Percentiles rank a stretch among this genome's conserved stretches.
phyloP scores from a whole-genome alignment of 2,329 filamentous ascomycete genomes.

The Colletotrichum caudatum region DNA sequence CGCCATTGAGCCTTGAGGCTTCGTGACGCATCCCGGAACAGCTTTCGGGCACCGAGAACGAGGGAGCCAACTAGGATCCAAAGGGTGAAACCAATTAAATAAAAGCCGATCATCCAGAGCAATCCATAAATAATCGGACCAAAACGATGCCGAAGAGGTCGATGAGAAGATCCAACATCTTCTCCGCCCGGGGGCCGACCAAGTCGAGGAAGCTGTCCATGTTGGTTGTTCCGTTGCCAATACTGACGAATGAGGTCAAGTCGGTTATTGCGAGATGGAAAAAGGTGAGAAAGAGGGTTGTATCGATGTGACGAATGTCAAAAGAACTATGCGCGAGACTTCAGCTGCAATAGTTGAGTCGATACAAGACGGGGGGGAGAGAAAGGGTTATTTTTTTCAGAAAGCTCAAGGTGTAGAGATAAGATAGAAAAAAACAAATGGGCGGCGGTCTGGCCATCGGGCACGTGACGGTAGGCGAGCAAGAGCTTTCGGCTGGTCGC shows the following conservation, averaged over 20 bases:
- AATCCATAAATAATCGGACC: neutral
- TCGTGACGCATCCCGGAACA: neutral
- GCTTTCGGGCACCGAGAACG: neutral
- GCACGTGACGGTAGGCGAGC: conserved; percentile 18
- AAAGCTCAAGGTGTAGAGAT: neutral
- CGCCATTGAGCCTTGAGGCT: neutral
- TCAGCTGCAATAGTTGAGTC: conserved; percentile 3
- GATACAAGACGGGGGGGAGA: neutral
- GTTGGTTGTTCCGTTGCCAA: neutral
- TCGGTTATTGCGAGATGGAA: neutral
- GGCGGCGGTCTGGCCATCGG: neutral
- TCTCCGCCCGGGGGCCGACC: too few relatives aligned
- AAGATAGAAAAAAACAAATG: neutral
- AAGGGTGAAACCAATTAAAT: neutral
- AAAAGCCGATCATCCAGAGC: neutral
- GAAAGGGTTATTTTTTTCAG: neutral
- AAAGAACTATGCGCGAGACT: conserved; percentile 5
- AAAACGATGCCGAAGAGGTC: neutral
- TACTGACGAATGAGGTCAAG: neutral
- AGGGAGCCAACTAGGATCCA: neutral
- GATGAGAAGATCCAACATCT: neutral
- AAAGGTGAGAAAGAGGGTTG: neutral
- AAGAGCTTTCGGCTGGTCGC: neutral
- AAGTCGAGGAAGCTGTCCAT: neutral
- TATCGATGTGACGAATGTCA: neutral